Evolutionary conservation across 2,329 filamentous ascomycete genomes (phyloP), one percentile per base, ranked within the genome.

Genomic region (Fusarium cicatricum): DNA sequence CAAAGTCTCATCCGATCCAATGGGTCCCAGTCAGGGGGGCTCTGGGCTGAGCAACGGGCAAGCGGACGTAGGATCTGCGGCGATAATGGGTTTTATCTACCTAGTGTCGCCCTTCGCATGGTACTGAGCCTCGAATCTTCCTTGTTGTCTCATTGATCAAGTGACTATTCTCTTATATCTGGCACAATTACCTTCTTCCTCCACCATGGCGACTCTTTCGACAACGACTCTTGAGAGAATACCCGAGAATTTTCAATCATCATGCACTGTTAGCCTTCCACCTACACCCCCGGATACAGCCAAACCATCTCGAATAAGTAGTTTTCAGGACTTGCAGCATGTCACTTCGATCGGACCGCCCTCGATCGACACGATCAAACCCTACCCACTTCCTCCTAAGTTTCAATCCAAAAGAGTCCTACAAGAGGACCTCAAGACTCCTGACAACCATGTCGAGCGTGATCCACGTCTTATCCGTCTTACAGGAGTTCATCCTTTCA

Each of bases 401-500:
- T 81, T 85, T 5, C 81, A 73, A 41, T 80, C 85, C 5, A 86
- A 83, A 41, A 76, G 82, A 36, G 84, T 95, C 11, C 79, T 96
- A 6, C 80, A 86, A n/a, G 76, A 91, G 68, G 92, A 97, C 71
- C 80, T 90, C 60, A 89, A 90, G 59, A 97, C 92, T 1, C 93
- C 93, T 9, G 93, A 97, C 70, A 80, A 76, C 63, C 91, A 94
- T 78, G 90, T 97, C 16, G 82, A 87, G 17, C 83, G 93, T 72
- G 92, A 97, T 75, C 81, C 89, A 1, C 84, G 92, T 34, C 80
- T 97, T 14, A 95, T 97, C 62, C 85, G 93, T 44, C 79, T 97
- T 12, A 97, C 93, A 11, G 93, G 93, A 19, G 84, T 91, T 6
- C 93, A 97, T 73, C 93, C 93, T 1, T 96, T 96, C 79, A 97